phyloP scores from a whole-genome alignment of 345 rosid species.

The Triadica sebifera region DNA sequence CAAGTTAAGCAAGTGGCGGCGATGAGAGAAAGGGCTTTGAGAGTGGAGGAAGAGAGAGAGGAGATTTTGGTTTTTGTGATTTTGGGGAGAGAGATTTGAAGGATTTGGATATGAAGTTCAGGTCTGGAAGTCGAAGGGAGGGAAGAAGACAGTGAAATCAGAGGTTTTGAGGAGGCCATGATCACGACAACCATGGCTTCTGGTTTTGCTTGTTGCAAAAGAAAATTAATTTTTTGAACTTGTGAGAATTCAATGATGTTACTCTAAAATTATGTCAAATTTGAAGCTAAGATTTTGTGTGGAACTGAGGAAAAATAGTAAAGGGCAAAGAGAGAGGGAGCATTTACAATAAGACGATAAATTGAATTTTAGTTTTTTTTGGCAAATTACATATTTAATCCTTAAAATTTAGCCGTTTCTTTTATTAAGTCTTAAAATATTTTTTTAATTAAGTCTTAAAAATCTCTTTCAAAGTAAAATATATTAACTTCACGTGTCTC shows the following conservation, averaged over 20 bases:
- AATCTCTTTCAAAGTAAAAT: too few relatives aligned
- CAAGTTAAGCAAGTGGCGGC: constrained; percentile 40
- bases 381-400: too few relatives aligned
- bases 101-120: constrained; percentile 37
- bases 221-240: too few relatives aligned
- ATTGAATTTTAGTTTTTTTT: too few relatives aligned
- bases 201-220: too few relatives aligned
- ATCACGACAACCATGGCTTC: constrained; percentile 71
- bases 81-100: constrained; percentile 33
- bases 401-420: too few relatives aligned
- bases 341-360: too few relatives aligned
- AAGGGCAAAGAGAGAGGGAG: too few relatives aligned
- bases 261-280: neutral
- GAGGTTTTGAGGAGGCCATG: constrained; percentile 61
- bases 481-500: too few relatives aligned
- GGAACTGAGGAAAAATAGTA: constrained; percentile 14
- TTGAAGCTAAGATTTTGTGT: neutral
- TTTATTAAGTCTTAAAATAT: too few relatives aligned
- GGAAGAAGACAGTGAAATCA: constrained; percentile 22
- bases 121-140: constrained; percentile 35
- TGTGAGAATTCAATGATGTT: neutral
- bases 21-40: constrained; percentile 60
- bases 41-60: too few relatives aligned
- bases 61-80: constrained; percentile 37
- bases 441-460: too few relatives aligned